Base-by-base conservation (phyloP, 768 basidiomycete genomes). In the Chalciporus chontae region DNA sequence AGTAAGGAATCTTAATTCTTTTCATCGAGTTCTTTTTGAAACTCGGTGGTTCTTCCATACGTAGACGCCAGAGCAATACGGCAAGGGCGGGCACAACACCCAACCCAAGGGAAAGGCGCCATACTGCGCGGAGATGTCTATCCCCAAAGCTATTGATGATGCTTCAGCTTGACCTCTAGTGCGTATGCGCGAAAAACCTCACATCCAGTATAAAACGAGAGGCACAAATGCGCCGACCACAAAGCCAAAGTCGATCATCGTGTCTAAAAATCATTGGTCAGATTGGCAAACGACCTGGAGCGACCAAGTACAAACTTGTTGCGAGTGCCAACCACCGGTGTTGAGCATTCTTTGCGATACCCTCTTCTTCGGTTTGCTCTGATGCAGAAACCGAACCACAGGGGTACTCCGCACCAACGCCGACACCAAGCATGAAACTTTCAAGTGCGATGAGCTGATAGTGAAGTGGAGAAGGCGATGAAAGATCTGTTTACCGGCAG, bases 131-230 rank as follows among this genome's bases (percentile, higher is more conserved):
- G 38, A 94, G 81, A 63, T 94, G 92, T 53, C 88, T 69, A 37
- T 78, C 60, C 27, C 90, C 88, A 53, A 87, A 93, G 59, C 86
- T 90, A 49, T 26, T 44, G 50, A 34, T 8, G 27, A 6, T 14
- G 15, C 0, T 39, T 54, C 18, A 50, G 37, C 37, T 47, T 13
- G 5, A 14, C 9, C 21, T 48, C 43, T 43, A 37, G 15, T 15
- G 24, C 18, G 1, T 23, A 31, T 18, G 40, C 44, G 46, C 21
- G 42, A 41, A 13, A 26, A 40, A 17, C 71, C 84, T 40, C 53
- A 89, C 84, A 94, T 94, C 92, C 90, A 93, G 61, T 82, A 89
- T 26, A 93, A 73, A 23, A 94, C 86, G 5, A 94, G 75, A 13
- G 91, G 90, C 4, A 90, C 85, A 54, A 94, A 92, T 10, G 87